These are phyloP conservation scores for Crithidia fasciculata DNA, from an alignment of 208 protist genomes.

Conservation along the genomic window DNA sequence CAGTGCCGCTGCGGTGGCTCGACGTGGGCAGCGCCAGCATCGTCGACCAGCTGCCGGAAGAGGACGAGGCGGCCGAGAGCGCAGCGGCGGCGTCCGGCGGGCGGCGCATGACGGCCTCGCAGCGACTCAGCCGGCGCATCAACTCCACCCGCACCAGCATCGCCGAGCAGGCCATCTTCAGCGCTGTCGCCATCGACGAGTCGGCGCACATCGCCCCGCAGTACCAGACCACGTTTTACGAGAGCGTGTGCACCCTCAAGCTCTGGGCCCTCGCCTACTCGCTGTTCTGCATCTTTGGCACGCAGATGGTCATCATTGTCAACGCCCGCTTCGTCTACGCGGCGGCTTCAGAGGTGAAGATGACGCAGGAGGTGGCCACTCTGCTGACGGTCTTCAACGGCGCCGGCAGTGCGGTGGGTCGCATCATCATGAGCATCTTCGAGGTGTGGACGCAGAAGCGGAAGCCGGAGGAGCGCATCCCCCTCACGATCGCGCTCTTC, in stretches of 20 bases:
- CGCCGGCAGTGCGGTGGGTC: conserved; percentile 67
- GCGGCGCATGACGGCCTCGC: conserved; percentile 22
- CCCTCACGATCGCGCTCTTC: conserved; percentile 66
- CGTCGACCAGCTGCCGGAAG: conserved; percentile 21
- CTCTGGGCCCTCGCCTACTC: conserved; percentile 68
- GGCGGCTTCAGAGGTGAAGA: conserved; percentile 43
- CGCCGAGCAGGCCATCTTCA: conserved; percentile 17
- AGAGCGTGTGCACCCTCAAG: conserved; percentile 47
- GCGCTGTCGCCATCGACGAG: conserved; percentile 22
- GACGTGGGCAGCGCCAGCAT: conserved; percentile 41
- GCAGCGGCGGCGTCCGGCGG: conserved; percentile 2
- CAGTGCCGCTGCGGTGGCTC: conserved; percentile 57
- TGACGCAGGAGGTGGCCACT: conserved; percentile 50
- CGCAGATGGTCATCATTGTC: conserved; percentile 68
- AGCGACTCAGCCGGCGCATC: conserved; percentile 40
- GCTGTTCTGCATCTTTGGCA: conserved; percentile 61
- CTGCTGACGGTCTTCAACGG: conserved; percentile 73
- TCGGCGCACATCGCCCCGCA: conserved; percentile 61
- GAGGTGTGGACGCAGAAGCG: conserved; percentile 74
- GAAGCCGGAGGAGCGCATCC: conserved; percentile 64
- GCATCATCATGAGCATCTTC: conserved; percentile 69
- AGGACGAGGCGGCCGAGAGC: conserved; percentile 5
- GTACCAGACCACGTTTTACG: conserved; percentile 67
- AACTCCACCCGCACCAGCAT: conserved; percentile 19
- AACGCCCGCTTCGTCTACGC: conserved; percentile 83